Evolutionary conservation across 2,329 filamentous ascomycete species (phyloP).

Genomic region (Claviceps maximensis): DNA sequence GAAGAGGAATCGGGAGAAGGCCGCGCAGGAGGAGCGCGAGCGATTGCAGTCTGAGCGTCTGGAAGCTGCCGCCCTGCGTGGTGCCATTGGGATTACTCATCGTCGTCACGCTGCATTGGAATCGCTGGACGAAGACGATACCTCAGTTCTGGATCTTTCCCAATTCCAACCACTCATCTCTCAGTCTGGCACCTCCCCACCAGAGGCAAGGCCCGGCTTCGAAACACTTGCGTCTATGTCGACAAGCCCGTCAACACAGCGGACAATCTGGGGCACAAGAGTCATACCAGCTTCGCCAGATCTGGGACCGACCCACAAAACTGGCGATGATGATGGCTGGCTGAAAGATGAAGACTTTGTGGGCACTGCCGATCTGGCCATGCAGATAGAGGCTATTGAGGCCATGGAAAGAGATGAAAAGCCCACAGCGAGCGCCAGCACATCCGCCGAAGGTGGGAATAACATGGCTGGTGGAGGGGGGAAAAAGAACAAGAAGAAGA

Average conservation of each 20-base stretch:
- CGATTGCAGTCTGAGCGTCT: constrained; percentile 68
- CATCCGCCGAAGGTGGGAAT: constrained; percentile 5
- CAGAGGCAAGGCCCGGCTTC: constrained; percentile 47
- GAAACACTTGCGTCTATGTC: constrained; percentile 62
- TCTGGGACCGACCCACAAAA: constrained; percentile 24
- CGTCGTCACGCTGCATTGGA: constrained; percentile 22
- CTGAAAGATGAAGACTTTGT: constrained; percentile 68
- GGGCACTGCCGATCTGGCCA: constrained; percentile 41
- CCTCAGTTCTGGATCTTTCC: constrained; percentile 34
- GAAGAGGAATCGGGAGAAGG: constrained; percentile 70
- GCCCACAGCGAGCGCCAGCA: constrained; percentile 6
- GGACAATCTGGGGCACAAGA: constrained; percentile 88
- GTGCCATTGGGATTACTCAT: constrained; percentile 24
- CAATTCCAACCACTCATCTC: constrained; percentile 53
- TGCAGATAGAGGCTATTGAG: constrained; percentile 44
- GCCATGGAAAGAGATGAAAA: constrained; percentile 20
- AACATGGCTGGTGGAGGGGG: constrained; percentile 20
- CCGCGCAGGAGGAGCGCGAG: constrained; percentile 74
- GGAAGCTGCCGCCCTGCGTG: constrained; percentile 56
- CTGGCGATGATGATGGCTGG: constrained; percentile 71
- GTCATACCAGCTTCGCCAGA: constrained; percentile 49
- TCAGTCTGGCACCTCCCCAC: constrained; percentile 37
- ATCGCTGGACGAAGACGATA: constrained; percentile 23
- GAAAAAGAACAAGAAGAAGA: constrained; percentile 49
- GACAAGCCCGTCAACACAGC: constrained; percentile 61